Evolutionary conservation across 441 rosid species (phyloP), one percentile per base, ranked within the genome.

Genomic region (Adansonia gregorii): DNA sequence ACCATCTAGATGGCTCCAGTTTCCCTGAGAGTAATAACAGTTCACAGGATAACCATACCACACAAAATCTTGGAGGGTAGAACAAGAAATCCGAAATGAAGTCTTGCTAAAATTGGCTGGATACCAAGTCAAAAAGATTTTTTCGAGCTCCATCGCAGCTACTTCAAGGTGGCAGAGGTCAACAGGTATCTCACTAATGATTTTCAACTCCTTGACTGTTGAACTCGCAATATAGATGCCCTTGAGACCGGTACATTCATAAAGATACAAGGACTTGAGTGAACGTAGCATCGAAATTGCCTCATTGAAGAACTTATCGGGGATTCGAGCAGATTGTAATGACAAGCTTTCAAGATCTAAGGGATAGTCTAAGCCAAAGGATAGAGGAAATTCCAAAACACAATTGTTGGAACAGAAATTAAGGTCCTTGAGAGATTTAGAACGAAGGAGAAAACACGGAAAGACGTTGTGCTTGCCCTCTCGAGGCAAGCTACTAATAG

Each of bases 191-290:
- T 17, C 51, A 43, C 8, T 41, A n/a, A 17, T 41, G 51, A 66
- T 41, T 66, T 17, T 41, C 51, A 66, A 41, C 27, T 41, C 24
- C 52, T 66, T 8, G 51, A 41, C 27, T 66, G 70, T 41, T 41
- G 70, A 8, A 41, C 70, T 66, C 8, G 0, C 0, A 1, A 66
- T 41, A n/a, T 0, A 1, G 24, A 66, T 66, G 49, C 10, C 22
- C 49, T 35, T 41, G 24, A n/a, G 49, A 65, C 12, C 69, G 39
- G 2, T 41, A 41, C 69, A 56, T 3, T 19, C 27, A 19, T 56
- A 56, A 2, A 65, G 24, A 65, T 39, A 65, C 12, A 65, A 65
- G 6, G 69, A 65, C 12, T n/a, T n/a, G 69, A 65, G 69, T 22
- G 14, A 65, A 65, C 3, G 1, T 8, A 65, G 49, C 22, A 2